Conservation (phyloP, 2,329 filamentous ascomycete genomes). For the Colletotrichum ledebouriae region DNA sequence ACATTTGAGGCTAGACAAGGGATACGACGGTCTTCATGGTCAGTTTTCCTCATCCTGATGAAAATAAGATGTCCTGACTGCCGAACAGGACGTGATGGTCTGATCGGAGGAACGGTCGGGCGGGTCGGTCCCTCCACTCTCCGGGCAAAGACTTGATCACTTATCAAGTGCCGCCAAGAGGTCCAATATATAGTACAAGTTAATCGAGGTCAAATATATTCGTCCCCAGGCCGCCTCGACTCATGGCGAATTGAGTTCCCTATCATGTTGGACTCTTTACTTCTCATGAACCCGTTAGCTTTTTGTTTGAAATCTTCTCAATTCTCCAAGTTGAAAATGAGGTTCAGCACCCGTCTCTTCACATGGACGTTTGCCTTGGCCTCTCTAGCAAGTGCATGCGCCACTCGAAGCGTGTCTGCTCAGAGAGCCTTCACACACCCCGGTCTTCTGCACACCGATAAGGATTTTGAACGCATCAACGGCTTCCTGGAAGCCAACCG, state of each 20-base stretch:
- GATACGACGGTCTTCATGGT: not conserved
- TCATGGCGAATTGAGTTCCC: not conserved
- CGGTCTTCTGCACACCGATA: constrained; percentile 51
- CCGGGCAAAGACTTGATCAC: too few relatives aligned
- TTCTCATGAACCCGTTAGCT: too few relatives aligned
- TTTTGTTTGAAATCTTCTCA: too few relatives aligned
- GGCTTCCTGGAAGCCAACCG: constrained; percentile 50
- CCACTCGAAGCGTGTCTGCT: not conserved
- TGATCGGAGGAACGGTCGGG: constrained; percentile 7
- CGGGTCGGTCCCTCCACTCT: not conserved
- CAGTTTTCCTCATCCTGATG: not conserved
- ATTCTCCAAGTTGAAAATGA: not conserved
- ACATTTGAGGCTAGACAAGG: not conserved
- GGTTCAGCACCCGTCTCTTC: constrained; percentile 1
- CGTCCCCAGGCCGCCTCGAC: too few relatives aligned
- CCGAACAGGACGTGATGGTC: not conserved
- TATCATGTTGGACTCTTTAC: not conserved
- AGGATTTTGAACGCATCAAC: constrained; percentile 57
- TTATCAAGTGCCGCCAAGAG: too few relatives aligned
- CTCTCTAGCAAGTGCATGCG: constrained; percentile 10
- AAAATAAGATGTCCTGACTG: not conserved
- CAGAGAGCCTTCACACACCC: constrained; percentile 17
- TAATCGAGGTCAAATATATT: too few relatives aligned
- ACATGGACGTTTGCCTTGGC: not conserved
- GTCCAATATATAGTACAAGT: too few relatives aligned